Base-by-base conservation (phyloP, 345 rosid genomes). In the Clausena lansium region DNA sequence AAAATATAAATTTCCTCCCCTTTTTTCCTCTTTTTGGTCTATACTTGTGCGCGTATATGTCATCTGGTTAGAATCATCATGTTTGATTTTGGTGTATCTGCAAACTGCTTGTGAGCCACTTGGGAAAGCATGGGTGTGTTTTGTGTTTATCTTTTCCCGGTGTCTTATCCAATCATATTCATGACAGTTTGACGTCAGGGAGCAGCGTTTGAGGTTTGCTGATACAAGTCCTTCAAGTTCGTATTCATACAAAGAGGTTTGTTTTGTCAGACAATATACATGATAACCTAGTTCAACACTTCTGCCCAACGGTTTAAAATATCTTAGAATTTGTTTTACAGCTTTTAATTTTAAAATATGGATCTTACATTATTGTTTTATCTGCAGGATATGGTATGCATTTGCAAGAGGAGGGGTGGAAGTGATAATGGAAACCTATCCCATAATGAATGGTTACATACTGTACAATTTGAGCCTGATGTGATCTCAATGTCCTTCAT, bases 341-440 rank as follows among this genome's bases (percentile, higher is more conserved):
- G 9, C 1, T 15, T 19, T 39, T n/a, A 25, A 66, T 72, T 36
- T 63, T n/a, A 63, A 17, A 70, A 38, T 38, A 27, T 62, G 38
- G 36, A 67, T 72, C 52, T 32, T 6, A 54, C 57, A 59, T 83
- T 77, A 69, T 75, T 75, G 41, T 20, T 33, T 35, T 62, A 59
- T 50, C 61, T 85, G 88, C 88, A 96, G 99, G 98, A 92, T 75
- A 81, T 90, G 39, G 81, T 80, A 50, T 87, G 85, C 77, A 87
- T 89, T 84, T 83, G 87, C 88, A 96, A 89, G 88, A 91, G 98
- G 82, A 90, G 99, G 83, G 99, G 98, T 67, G 99, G 99, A 81
- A 91, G 81, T 71, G 97, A 85, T 70, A 82, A 84, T 77, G 84
- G 86, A 75, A 85, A 75, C 75, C 80, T 90, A 41, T 84, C 91